Evolutionary conservation across 148 eudicot species (phyloP), one percentile per base, ranked within the genome.

Genomic region (Diospyros kaki): DNA sequence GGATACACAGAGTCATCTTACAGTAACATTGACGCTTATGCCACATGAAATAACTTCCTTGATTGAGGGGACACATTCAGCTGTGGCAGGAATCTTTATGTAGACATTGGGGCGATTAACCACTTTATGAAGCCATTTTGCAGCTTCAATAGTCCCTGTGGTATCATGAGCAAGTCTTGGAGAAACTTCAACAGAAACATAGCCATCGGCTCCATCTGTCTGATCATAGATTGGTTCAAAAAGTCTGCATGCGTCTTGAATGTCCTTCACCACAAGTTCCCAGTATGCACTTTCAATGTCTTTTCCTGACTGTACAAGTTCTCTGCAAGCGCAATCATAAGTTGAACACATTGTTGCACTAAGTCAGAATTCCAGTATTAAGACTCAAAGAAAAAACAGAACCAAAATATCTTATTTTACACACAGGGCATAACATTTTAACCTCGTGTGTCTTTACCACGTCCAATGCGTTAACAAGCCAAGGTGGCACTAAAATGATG

Each of bases 141-240:
- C 98, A 83, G 98, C 97, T 69, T 90, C 96, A 14, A 95, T 80
- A n/a, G 98, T 92, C 51, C 93, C 95, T 52, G 73, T n/a, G 13
- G 98, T 95, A 77, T 95, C 98, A 83, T 92, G 96, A 64, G 98
- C 98, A 78, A 95, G 98, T 68, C 84, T 76, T 5, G 98, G 98
- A 74, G 98, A 95, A 73, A 95, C 98, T 86, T 95, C 98, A 81
- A 95, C 98, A 40, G 98, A 95, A 71, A 95, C 97, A 76, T 95
- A 95, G 64, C 98, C 98, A 82, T 95, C 98, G 51, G 65, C 92
- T 9, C 86, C 98, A 83, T 89, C 83, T 28, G 97, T 90, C 76
- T 95, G 77, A 82, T 95, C 90, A 79, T 95, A 95, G 58, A 95
- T 90, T 59, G 89, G 82, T 86, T 90, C 97, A 83, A 95, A 95